Conservation (phyloP, 192 early-diverging fungal genomes). For the Piromyces sp. region DNA sequence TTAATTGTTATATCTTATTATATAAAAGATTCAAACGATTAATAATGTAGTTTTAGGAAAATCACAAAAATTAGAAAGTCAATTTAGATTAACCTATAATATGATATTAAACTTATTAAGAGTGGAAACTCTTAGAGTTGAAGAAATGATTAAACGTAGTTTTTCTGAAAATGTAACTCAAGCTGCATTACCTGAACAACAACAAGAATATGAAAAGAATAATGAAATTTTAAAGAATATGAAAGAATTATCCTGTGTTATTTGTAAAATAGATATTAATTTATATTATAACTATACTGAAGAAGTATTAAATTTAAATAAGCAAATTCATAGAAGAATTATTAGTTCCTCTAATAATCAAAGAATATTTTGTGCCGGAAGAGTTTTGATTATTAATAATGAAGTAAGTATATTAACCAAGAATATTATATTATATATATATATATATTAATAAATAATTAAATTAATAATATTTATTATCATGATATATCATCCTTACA, state of each 20-base stretch:
- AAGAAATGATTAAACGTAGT: slow-evolving; percentile 95
- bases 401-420: not conserved
- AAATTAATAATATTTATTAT: no score
- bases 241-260: not conserved
- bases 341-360: not conserved
- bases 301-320: not conserved
- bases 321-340: not conserved
- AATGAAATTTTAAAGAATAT: not conserved
- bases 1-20: not conserved
- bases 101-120: slow-evolving; percentile 96
- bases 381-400: not conserved
- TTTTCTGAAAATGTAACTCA: slow-evolving; percentile 87
- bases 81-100: slow-evolving; percentile 92
- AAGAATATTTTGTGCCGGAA: not conserved
- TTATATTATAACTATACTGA: not conserved
- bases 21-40: slow-evolving; percentile 15
- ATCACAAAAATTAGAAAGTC: slow-evolving; percentile 78
- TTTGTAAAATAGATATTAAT: not conserved
- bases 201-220: slow-evolving; percentile 44
- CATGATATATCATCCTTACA: no score
- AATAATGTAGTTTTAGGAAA: slow-evolving; percentile 68
- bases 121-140: slow-evolving; percentile 83
- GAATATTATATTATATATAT: no score
- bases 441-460: no score
- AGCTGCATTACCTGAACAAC: slow-evolving; percentile 66